phyloP scores from a whole-genome alignment of 805 yeast genomes.

The Candida germanica region DNA sequence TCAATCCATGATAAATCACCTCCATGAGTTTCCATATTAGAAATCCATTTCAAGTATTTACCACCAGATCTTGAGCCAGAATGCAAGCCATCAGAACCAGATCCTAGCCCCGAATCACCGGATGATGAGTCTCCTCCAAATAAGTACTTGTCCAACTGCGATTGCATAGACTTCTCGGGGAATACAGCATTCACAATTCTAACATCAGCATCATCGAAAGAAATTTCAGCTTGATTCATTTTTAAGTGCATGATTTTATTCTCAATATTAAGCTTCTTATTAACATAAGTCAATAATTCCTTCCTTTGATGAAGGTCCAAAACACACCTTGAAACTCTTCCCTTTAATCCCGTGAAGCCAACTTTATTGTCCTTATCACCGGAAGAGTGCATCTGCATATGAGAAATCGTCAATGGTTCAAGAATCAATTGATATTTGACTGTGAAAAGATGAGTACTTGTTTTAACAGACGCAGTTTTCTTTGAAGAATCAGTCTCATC shows the following conservation, averaged over 20 bases:
- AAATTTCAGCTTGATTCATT: slow-evolving; percentile 67
- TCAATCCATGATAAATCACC: slow-evolving; percentile 62
- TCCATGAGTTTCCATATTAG: slow-evolving; percentile 23
- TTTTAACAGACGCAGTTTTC: slow-evolving; percentile 27
- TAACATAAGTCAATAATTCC: slow-evolving; percentile 33
- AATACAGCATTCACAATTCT: slow-evolving; percentile 64
- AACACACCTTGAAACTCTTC: slow-evolving; percentile 28
- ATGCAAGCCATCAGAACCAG: slow-evolving; percentile 1
- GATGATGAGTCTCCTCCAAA: slow-evolving; percentile 11
- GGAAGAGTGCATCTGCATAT: slow-evolving; percentile 30
- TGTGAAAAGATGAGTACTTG: slow-evolving; percentile 40
- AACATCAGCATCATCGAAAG: slow-evolving; percentile 64
- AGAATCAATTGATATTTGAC: slow-evolving; percentile 39
- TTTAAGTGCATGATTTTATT: slow-evolving; percentile 49
- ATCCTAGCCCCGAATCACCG: slow-evolving; percentile 8
- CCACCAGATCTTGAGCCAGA: background rate
- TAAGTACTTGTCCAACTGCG: slow-evolving; percentile 15
- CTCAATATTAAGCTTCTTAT: slow-evolving; percentile 33
- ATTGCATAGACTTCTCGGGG: slow-evolving; percentile 46
- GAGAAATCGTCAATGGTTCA: slow-evolving; percentile 39
- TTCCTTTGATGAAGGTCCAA: slow-evolving; percentile 42
- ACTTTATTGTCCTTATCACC: slow-evolving; percentile 22
- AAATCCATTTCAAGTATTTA: slow-evolving; percentile 20
- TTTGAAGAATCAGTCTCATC: slow-evolving; percentile 7
- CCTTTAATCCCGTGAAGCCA: slow-evolving; percentile 39